Base-by-base conservation (phyloP, 2,329 filamentous ascomycete species). In the Macroventuria anomochaeta region DNA sequence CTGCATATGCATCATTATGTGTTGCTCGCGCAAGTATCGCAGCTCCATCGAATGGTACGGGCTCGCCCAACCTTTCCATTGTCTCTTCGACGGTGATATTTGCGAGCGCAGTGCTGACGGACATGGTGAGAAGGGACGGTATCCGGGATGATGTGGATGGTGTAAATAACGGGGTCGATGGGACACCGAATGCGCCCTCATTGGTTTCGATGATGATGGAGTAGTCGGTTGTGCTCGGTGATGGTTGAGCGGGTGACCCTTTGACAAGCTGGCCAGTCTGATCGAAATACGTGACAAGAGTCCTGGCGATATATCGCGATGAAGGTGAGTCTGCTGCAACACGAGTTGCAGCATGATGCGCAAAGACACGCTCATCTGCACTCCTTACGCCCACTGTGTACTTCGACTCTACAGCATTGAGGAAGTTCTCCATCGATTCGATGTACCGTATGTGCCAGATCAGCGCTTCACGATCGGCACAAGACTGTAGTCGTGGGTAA, bases 221-320 rank as follows among this genome's bases (percentile, higher is more conserved):
- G 29, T 56, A 64, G 11, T 52, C 36, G 6, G 53, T 52, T 13
- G 44, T 18, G 32, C 41, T 46, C 1, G 57, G 42, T 11, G 39
- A 40, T 3, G 59, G 59, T 6, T 37, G 49, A 7, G 15, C 17
- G 2, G 59, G 57, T 17, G 63, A 69, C 5, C 49, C 52, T 17
- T 43, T 48, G 2, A 67, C 6, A 12, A 62, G 33, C 6, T 37
- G 38, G 6, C 68, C 67, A 11, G 40, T 28, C 29, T 65, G 51
- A 34, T 65, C 59, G 33, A 59, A 69, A 47, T 68, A 71, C 2
- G 63, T 58, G 7, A 61, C 57, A 1, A 60, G 48, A 1, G 63
- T 66, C 12, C 61, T 49, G 15, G 55, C 64, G 1, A 68, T 55
- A 42, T 59, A 64, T 21, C 46, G 40, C 37, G 61, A 57, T 15